phyloP scores from a whole-genome alignment of 805 yeast species.

The Yarrowia yakushimensis region DNA sequence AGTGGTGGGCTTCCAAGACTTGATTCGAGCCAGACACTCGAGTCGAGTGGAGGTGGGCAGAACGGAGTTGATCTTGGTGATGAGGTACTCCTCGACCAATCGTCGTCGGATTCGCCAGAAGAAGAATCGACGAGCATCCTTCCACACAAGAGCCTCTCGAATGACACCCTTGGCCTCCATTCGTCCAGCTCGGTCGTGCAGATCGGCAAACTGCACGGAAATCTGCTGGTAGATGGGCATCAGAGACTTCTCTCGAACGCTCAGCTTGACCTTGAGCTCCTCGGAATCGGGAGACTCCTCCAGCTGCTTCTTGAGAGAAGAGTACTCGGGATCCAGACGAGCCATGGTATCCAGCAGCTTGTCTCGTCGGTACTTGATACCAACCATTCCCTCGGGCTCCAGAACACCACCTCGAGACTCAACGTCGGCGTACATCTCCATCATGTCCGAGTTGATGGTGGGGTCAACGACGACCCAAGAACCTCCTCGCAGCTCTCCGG shows the following conservation, averaged over 20 bases:
- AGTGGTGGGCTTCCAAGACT: slow-evolving; percentile 77
- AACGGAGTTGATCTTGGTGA: slow-evolving; percentile 66
- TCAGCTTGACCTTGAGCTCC: slow-evolving; percentile 59
- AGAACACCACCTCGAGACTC: slow-evolving; percentile 96
- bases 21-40: slow-evolving; percentile 81
- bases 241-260: slow-evolving; percentile 72
- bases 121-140: slow-evolving; percentile 86
- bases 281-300: slow-evolving; percentile 52
- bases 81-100: slow-evolving; percentile 83
- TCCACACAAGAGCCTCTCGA: slow-evolving; percentile 80
- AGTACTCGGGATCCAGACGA: slow-evolving; percentile 77
- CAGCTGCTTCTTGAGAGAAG: slow-evolving; percentile 54
- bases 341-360: slow-evolving; percentile 87
- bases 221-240: slow-evolving; percentile 89
- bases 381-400: slow-evolving; percentile 99
- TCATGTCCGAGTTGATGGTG: slow-evolving; percentile 91
- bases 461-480: slow-evolving; percentile 99
- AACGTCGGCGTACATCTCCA: slow-evolving; percentile 98
- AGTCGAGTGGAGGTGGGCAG: slow-evolving; percentile 60
- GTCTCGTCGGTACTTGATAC: slow-evolving; percentile 94
- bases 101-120: slow-evolving; percentile 99
- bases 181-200: slow-evolving; percentile 96
- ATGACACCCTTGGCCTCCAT: slow-evolving; percentile 94
- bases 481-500: slow-evolving; percentile 99
- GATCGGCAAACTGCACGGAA: slow-evolving; percentile 93